Base-by-base conservation (phyloP, 2,329 filamentous ascomycete genomes). In the Microcyclosporella mali region DNA sequence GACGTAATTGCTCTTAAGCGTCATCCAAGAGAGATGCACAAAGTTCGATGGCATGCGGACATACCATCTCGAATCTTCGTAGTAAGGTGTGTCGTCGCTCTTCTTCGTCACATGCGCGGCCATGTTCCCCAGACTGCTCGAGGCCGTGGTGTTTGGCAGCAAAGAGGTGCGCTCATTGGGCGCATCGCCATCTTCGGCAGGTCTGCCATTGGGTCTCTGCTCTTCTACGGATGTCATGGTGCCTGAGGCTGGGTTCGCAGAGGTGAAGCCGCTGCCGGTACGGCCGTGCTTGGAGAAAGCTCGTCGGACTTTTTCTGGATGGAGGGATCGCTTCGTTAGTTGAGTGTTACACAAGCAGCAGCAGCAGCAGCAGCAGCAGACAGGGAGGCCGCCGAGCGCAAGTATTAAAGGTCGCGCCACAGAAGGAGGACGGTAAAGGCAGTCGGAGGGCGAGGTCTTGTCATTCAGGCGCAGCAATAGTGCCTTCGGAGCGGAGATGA, bases 1-100 rank as follows among this genome's bases (percentile, higher is more conserved):
- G 63, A 75, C 80, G 64, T 73, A 73, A 62, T 71, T 73, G 68
- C 70, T 73, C 37, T 60, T 55, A 38, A 74, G 62, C 11, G 66
- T 68, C 49, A 58, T 54, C 62, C 69, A 73, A n/a, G 52, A 52
- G 37, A 55, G 40, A 45, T 42, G 50, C 41, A 51, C 12, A 33
- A 55, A 55, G 45, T 47, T 51, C 35, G 47, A 44, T 19, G 52
- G 52, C 37, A 36, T 29, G 9, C 50, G 40, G 37, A 53, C 52
- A 44, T 45, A 55, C 40, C 41, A 47, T 27, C 52, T 48, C 32
- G 43, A 40, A 33, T 53, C 50, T 30, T 51, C 40, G 11, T 40
- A 44, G 28, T 41, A 39, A 30, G 45, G 41, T 38, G 44, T 40
- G 31, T 46, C 49, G 32, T 46, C 35, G 7, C 43, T 15, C 18